Evolutionary conservation across 73 alveolate species (phyloP).

Genomic region (Paramecium octaurelia): DNA sequence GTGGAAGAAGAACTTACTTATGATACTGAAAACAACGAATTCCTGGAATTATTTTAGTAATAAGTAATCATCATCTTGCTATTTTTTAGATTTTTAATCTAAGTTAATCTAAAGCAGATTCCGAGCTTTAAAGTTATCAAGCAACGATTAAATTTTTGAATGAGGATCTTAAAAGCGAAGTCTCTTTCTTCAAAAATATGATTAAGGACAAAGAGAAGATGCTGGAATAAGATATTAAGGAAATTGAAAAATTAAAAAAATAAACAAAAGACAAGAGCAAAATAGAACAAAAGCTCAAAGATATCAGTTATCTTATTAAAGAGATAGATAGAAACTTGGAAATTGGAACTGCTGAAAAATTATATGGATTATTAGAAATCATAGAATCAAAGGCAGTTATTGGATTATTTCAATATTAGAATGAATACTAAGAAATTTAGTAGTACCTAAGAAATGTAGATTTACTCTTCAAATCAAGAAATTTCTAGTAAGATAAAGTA

Average conservation of each 20-base stretch:
- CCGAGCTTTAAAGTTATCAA: not conserved
- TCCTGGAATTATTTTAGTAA: not conserved
- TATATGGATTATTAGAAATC: not conserved
- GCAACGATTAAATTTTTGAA: not conserved
- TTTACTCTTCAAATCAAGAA: not conserved
- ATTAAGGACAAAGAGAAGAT: constrained; percentile 37
- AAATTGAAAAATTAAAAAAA: constrained; percentile 6
- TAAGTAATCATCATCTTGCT: not conserved
- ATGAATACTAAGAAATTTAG: not conserved
- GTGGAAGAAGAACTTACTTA: not conserved
- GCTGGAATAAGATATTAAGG: constrained; percentile 10
- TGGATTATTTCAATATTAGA: constrained; percentile 14
- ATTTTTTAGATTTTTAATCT: not conserved
- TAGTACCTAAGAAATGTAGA: not conserved
- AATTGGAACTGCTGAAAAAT: not conserved
- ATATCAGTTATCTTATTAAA: not conserved
- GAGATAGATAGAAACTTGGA: constrained; percentile 29
- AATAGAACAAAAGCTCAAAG: not conserved
- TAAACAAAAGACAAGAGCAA: not conserved
- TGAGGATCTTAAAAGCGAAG: not conserved
- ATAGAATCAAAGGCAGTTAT: constrained; percentile 28
- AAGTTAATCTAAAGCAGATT: not conserved
- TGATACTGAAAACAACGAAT: not conserved
- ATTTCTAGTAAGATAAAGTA: constrained; percentile 16
- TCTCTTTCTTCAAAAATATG: not conserved